A percentile compares a stretch with the other conserved stretches of the same genome.
Conservation (phyloP, 352 stramenopile species). For the Thraustochytrium striatum region DNA sequence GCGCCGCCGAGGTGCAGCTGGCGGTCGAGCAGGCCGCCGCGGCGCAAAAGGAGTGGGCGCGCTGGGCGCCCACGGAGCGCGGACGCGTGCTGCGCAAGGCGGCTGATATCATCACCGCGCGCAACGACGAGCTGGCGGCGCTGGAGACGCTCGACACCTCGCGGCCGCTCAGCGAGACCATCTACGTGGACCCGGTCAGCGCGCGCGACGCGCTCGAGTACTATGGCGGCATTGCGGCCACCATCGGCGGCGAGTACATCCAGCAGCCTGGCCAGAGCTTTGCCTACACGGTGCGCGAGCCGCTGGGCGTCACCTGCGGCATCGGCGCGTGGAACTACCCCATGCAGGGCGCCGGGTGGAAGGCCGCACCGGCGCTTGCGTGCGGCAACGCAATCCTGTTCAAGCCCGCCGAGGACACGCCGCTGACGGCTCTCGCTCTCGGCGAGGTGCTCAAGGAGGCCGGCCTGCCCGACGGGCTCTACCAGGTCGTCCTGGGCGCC, state of each 20-base stretch:
- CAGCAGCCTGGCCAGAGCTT: conserved; percentile 56
- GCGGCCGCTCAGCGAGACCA: conserved; percentile 68
- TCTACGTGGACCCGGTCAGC: conserved; percentile 65
- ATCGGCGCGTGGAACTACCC: conserved; percentile 76
- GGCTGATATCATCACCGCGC: conserved; percentile 60
- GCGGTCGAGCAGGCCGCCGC: conserved; percentile 59
- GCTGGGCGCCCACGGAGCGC: conserved; percentile 58
- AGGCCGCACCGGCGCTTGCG: conserved; percentile 68
- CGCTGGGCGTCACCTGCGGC: conserved; percentile 64
- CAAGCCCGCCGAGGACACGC: conserved; percentile 74
- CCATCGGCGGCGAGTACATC: conserved; percentile 56
- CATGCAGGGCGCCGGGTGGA: conserved; percentile 71
- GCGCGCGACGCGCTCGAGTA: conserved; percentile 58
- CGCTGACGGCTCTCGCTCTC: conserved; percentile 68
- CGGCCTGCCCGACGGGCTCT: conserved; percentile 6
- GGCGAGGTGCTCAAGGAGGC: conserved; percentile 58
- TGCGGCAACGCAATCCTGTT: conserved; percentile 73
- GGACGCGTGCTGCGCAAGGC: conserved; percentile 4
- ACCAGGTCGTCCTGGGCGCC: conserved; percentile 37
- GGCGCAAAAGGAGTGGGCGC: conserved; percentile 66
- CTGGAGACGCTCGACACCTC: conserved; percentile 73
- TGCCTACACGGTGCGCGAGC: conserved; percentile 58
- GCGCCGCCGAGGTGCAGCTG: conserved; percentile 59
- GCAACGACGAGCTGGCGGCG: conserved; percentile 65
- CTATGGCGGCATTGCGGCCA: conserved; percentile 57